Base-by-base conservation (phyloP, 169 alveolate species). In the Eimeria falciformis region DNA sequence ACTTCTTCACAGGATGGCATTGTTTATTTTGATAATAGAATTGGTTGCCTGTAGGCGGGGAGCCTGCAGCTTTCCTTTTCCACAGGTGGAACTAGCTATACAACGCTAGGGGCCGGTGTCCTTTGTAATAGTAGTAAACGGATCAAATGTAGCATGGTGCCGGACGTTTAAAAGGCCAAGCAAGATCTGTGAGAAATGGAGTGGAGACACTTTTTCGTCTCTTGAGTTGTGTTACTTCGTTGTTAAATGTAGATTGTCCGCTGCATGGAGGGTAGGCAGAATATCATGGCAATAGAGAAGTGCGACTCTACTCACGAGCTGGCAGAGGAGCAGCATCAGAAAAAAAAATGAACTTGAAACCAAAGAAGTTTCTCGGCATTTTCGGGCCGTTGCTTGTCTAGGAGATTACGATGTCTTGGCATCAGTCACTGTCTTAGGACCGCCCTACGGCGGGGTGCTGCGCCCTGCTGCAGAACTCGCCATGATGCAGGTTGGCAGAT, bases 391-490 rank as follows among this genome's bases (percentile, higher is more conserved):
- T 75, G 85, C 85, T 17, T 46, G 55, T 46, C 62, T 75, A 5
- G 85, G 85, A 21, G 65, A 45, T 0, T 75, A 75, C 46, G 85
- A 75, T 25, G 85, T 65, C n/a, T 50, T 75, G 85, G 66, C 85
- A 17, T 37, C 66, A 50, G 85, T 65, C 37, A 75, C 85, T 6
- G 46, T 75, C 21, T 23, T 75, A 37, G 85, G 85, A 23, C 85
- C 85, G 18, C 85, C 85, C 18, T 75, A 75, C 18, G 85, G 85
- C 66, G 85, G 85, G 2, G 85, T 75, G 9, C 6, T 75, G 85
- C 85, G 85, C 40, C 85, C 85, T 75, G 58, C 85, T 43, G 85
- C 66, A 46, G 85, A 75, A 43, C 62, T 75, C 21, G 85, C 85
- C 12, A 46, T 75, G 85, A 75, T 75, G 85, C 85, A 75, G 85